Evolutionary conservation across 805 yeast species (phyloP).

Genomic region (Maudiozyma serrabonitensis): DNA sequence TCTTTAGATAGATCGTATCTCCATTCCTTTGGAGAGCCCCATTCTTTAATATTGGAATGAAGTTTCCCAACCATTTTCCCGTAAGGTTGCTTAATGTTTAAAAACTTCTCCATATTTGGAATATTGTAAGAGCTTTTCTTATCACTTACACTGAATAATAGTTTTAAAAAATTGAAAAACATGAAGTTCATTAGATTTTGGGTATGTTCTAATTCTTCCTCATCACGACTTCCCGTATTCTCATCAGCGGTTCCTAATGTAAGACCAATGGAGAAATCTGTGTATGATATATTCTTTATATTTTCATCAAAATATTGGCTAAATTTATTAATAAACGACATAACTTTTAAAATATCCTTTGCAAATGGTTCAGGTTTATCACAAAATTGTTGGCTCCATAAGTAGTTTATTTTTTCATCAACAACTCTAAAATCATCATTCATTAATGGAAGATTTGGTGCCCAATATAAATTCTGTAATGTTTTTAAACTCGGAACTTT

Average conservation of each 20-base stretch:
- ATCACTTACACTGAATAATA: slow-evolving; percentile 11
- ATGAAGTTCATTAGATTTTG: slow-evolving; percentile 24
- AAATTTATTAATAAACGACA: slow-evolving; percentile 26
- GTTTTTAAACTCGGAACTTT: neutral
- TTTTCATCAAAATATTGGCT: slow-evolving; percentile 14
- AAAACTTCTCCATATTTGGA: slow-evolving; percentile 10
- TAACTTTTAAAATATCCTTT: slow-evolving; percentile 22
- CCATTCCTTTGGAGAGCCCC: slow-evolving; percentile 29
- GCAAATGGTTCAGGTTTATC: slow-evolving; percentile 19
- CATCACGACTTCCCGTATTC: slow-evolving; percentile 1
- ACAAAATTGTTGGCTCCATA: neutral
- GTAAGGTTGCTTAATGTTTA: slow-evolving; percentile 14
- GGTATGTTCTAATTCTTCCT: slow-evolving; percentile 12
- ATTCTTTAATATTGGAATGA: slow-evolving; percentile 14
- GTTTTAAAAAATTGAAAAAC: slow-evolving; percentile 17
- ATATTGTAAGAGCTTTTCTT: neutral
- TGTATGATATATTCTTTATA: slow-evolving; percentile 21
- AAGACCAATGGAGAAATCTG: slow-evolving; percentile 26
- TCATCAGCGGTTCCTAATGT: slow-evolving; percentile 11
- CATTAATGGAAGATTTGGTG: slow-evolving; percentile 19
- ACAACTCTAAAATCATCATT: slow-evolving; percentile 10
- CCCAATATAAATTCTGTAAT: slow-evolving; percentile 15
- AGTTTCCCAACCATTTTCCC: slow-evolving; percentile 16
- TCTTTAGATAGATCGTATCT: neutral
- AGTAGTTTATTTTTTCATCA: neutral